Percentiles rank a stretch among this genome's conserved stretches.
phyloP scores from a whole-genome alignment of 2,329 filamentous ascomycete species.

The Stagonosporopsis tanaceti region DNA sequence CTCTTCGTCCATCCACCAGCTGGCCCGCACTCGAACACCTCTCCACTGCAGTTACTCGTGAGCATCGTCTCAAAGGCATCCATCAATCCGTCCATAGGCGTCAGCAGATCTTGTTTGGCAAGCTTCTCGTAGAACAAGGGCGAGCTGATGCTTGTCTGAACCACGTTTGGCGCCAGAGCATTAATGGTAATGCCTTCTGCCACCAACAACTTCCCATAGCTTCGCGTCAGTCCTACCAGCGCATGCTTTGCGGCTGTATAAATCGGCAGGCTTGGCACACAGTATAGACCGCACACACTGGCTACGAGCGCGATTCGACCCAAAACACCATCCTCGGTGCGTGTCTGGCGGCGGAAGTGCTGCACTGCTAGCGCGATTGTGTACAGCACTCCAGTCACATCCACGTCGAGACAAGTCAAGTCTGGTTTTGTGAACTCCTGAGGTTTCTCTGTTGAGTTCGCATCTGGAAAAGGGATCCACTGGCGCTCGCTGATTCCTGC shows the following conservation, averaged over 20 bases:
- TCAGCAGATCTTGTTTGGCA: conserved; percentile 46
- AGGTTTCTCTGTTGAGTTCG: conserved; percentile 24
- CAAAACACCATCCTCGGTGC: conserved; percentile 32
- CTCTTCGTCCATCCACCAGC: conserved; percentile 42
- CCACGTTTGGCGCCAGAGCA: conserved; percentile 53
- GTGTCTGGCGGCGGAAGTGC: conserved; percentile 54
- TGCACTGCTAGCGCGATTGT: conserved; percentile 54
- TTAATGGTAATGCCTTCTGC: conserved; percentile 54
- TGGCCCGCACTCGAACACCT: conserved; percentile 54
- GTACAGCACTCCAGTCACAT: conserved; percentile 55
- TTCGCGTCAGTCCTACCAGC: conserved; percentile 50
- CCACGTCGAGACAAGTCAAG: conserved; percentile 50
- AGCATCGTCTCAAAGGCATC: conserved; percentile 52
- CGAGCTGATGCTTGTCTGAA: conserved; percentile 52
- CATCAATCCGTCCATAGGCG: conserved; percentile 52
- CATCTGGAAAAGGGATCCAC: conserved; percentile 39
- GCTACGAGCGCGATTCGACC: conserved; percentile 51
- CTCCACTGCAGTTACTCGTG: conserved; percentile 45
- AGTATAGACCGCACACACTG: conserved; percentile 56
- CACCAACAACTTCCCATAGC: conserved; percentile 53
- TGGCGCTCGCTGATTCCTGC: conserved; percentile 53
- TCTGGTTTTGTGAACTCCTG: conserved; percentile 50
- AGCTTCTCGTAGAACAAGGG: conserved; percentile 50
- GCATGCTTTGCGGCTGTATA: conserved; percentile 56
- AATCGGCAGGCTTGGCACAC: conserved; percentile 52